phyloP scores from a whole-genome alignment of 768 basidiomycete genomes.

The Pleurotus cornucopiae region DNA sequence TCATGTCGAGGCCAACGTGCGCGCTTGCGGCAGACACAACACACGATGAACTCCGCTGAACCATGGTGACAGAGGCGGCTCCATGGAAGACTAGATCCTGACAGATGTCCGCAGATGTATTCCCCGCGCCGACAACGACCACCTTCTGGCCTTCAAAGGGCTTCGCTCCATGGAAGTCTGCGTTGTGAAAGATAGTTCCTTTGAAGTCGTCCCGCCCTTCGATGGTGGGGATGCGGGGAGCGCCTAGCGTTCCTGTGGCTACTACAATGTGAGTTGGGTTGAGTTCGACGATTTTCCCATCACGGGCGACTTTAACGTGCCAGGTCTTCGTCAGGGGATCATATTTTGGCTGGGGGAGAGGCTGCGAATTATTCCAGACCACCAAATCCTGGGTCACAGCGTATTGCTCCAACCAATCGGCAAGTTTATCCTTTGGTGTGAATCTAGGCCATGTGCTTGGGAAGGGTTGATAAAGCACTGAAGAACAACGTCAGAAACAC shows the following conservation, averaged over 20 bases:
- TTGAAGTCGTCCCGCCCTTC: slow-evolving; percentile 21
- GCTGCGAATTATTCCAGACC: slow-evolving; percentile 35
- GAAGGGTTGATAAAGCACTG: slow-evolving; percentile 36
- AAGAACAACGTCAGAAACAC: not conserved
- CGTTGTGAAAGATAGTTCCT: slow-evolving; percentile 29
- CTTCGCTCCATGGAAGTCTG: slow-evolving; percentile 22
- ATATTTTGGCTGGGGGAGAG: slow-evolving; percentile 29
- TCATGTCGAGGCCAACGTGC: not conserved
- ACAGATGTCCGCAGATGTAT: slow-evolving; percentile 32
- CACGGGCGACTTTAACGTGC: slow-evolving; percentile 26
- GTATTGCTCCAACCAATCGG: slow-evolving; percentile 42
- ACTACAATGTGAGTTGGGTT: slow-evolving; percentile 34
- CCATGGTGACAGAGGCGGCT: slow-evolving; percentile 33
- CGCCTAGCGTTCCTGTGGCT: slow-evolving; percentile 32
- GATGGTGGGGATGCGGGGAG: slow-evolving; percentile 26
- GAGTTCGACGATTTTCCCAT: slow-evolving; percentile 23
- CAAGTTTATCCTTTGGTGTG: slow-evolving; percentile 37
- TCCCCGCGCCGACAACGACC: slow-evolving; percentile 37
- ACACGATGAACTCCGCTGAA: slow-evolving; percentile 36
- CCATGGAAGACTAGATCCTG: slow-evolving; percentile 29
- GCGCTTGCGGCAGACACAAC: slow-evolving; percentile 16
- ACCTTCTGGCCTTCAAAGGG: slow-evolving; percentile 28
- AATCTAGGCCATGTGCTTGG: slow-evolving; percentile 38
- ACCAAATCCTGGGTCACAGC: slow-evolving; percentile 33
- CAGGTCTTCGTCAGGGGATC: slow-evolving; percentile 25